Percentiles rank a stretch among this genome's conserved stretches.
phyloP scores from a whole-genome alignment of 139 green algal species.

The Haematococcus lacustris region DNA sequence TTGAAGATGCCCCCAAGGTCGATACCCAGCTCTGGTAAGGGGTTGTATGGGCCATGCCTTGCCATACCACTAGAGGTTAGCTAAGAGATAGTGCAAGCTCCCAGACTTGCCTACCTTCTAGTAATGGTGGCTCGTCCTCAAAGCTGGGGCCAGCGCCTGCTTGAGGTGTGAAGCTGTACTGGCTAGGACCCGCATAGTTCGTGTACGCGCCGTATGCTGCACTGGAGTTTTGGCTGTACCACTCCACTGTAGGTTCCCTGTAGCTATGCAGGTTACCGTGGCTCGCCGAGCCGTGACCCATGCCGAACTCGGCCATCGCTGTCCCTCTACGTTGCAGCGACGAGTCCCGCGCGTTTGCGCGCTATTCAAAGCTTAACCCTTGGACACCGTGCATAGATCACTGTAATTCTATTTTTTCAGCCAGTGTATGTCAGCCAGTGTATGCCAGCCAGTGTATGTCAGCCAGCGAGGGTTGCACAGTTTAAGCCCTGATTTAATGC shows the following conservation, averaged over 20 bases:
- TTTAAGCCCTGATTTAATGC: too few relatives aligned
- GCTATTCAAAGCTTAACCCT: too few relatives aligned
- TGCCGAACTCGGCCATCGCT: slow-evolving; percentile 3
- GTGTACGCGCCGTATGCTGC: background rate
- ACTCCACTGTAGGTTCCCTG: background rate
- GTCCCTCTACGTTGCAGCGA: too few relatives aligned
- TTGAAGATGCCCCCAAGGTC: slow-evolving; percentile 75
- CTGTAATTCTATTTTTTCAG: too few relatives aligned
- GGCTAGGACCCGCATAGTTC: background rate
- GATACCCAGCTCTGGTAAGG: slow-evolving; percentile 82
- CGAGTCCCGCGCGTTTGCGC: too few relatives aligned
- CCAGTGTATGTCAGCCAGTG: too few relatives aligned
- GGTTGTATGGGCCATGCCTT: background rate
- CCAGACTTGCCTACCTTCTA: slow-evolving; percentile 67
- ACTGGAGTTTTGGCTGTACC: background rate
- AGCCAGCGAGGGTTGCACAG: too few relatives aligned
- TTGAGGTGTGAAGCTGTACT: too few relatives aligned
- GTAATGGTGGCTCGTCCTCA: slow-evolving; percentile 76
- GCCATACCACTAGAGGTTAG: background rate
- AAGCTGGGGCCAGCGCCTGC: slow-evolving; percentile 12
- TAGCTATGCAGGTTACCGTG: background rate
- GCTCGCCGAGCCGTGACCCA: background rate
- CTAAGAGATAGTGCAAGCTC: background rate
- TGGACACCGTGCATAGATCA: too few relatives aligned
- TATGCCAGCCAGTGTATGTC: too few relatives aligned